Conservation (phyloP, 2,329 filamentous ascomycete species). For the Fusarium palustre region DNA sequence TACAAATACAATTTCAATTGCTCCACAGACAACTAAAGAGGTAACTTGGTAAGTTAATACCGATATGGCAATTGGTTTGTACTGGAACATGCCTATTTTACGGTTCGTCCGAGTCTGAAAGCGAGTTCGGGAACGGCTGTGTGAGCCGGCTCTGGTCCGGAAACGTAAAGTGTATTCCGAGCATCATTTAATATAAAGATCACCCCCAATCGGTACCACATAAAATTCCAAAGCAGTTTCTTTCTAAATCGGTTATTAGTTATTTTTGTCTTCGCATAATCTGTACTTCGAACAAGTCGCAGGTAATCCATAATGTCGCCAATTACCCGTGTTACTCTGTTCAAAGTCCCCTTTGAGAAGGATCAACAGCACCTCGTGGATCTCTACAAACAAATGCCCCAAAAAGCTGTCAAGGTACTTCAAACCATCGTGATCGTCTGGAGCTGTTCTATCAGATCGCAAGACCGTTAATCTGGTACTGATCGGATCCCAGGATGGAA, state of each 20-base stretch:
- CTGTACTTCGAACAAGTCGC: not conserved
- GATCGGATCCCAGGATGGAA: constrained; percentile 63
- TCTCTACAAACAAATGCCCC: constrained; percentile 50
- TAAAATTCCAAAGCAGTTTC: not conserved
- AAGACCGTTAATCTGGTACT: not conserved
- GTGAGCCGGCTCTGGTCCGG: not conserved
- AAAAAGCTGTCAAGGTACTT: constrained; percentile 49
- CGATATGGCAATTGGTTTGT: no score
- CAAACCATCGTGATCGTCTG: fast-evolving
- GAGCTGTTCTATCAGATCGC: no score
- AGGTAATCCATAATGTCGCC: constrained; percentile 10
- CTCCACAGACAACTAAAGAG: no score
- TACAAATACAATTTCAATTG: no score
- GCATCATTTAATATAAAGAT: not conserved
- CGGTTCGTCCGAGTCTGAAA: no score
- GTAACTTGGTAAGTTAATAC: no score
- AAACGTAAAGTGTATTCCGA: not conserved
- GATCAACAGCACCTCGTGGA: constrained; percentile 49
- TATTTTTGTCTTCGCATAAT: not conserved
- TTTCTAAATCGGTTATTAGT: not conserved
- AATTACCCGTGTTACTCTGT: constrained; percentile 52
- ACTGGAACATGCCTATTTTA: no score
- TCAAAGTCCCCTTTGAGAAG: constrained; percentile 52
- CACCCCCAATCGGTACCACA: not conserved
- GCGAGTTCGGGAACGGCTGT: not conserved